Conservation (phyloP, 2,329 filamentous ascomycete genomes). For the Mycosphaerella sp. region DNA sequence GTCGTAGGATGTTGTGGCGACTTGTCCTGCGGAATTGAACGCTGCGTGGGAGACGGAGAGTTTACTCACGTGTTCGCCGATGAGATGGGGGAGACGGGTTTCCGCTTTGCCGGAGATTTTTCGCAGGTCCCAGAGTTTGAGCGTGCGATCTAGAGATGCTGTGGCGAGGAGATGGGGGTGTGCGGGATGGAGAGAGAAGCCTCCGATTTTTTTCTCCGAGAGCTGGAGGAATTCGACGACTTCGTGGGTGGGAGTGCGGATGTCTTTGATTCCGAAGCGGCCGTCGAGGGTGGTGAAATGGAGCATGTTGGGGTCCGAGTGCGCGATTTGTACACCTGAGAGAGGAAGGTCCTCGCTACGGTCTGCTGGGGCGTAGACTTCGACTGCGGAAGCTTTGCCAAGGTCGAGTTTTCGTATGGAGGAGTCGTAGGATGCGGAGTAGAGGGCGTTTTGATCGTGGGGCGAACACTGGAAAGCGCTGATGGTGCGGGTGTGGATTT, state of each 20-base stretch:
- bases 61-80: slow-evolving; percentile 76
- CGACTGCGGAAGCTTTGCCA: slow-evolving; percentile 67
- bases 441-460: slow-evolving; percentile 66
- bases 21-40: slow-evolving; percentile 75
- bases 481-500: slow-evolving; percentile 84
- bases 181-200: slow-evolving; percentile 76
- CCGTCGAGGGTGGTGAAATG: slow-evolving; percentile 87
- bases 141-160: slow-evolving; percentile 77
- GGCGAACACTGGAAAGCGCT: slow-evolving; percentile 74
- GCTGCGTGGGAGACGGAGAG: slow-evolving; percentile 89
- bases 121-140: slow-evolving; percentile 89
- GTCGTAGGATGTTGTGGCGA: slow-evolving; percentile 91
- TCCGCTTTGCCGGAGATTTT: slow-evolving; percentile 62
- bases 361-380: slow-evolving; percentile 71
- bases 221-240: slow-evolving; percentile 63
- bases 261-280: slow-evolving; percentile 72
- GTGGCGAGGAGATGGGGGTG: slow-evolving; percentile 80
- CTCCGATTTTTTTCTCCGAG: slow-evolving; percentile 90
- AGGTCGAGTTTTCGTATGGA: slow-evolving; percentile 84
- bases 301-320: slow-evolving; percentile 63
- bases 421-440: slow-evolving; percentile 86
- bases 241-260: slow-evolving; percentile 53
- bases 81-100: slow-evolving; percentile 56
- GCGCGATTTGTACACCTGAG: slow-evolving; percentile 74
- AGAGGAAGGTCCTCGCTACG: slow-evolving; percentile 68